Percentiles rank a stretch among this genome's conserved stretches.
Evolutionary conservation across 371 early-diverging fungal genomes (phyloP).

Genomic region (Umbelopsis sp.): DNA sequence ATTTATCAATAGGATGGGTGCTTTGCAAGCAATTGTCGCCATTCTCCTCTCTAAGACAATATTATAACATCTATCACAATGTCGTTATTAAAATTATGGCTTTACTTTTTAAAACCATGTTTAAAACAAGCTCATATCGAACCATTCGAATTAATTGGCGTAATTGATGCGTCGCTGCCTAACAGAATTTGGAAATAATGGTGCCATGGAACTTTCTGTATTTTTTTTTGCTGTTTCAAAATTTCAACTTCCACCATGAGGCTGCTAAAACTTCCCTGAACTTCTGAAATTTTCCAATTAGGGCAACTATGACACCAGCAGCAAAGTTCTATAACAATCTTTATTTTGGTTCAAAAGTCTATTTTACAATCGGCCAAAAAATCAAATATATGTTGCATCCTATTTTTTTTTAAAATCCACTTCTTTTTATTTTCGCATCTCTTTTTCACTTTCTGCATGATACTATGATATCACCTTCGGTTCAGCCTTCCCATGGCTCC

Average conservation of each 20-base stretch:
- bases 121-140: too few relatives aligned
- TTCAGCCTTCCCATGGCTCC: not conserved
- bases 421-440: not conserved
- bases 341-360: not conserved
- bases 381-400: not conserved
- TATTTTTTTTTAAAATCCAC: not conserved
- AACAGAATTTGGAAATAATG: too few relatives aligned
- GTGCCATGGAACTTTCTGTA: not conserved
- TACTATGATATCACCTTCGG: not conserved
- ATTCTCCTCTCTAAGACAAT: too few relatives aligned
- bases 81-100: too few relatives aligned
- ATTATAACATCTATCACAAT: too few relatives aligned
- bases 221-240: too few relatives aligned
- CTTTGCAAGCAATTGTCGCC: too few relatives aligned
- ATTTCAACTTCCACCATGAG: not conserved
- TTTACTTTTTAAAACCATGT: too few relatives aligned
- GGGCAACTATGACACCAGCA: constrained; percentile 1
- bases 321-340: not conserved
- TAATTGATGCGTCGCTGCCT: not conserved
- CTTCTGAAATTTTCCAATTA: constrained; percentile 1
- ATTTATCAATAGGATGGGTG: too few relatives aligned
- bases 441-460: not conserved
- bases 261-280: not conserved
- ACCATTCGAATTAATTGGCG: too few relatives aligned
- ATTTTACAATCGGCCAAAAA: not conserved